Conservation (phyloP, 768 basidiomycete species). For the Antrodiella citrinella region DNA sequence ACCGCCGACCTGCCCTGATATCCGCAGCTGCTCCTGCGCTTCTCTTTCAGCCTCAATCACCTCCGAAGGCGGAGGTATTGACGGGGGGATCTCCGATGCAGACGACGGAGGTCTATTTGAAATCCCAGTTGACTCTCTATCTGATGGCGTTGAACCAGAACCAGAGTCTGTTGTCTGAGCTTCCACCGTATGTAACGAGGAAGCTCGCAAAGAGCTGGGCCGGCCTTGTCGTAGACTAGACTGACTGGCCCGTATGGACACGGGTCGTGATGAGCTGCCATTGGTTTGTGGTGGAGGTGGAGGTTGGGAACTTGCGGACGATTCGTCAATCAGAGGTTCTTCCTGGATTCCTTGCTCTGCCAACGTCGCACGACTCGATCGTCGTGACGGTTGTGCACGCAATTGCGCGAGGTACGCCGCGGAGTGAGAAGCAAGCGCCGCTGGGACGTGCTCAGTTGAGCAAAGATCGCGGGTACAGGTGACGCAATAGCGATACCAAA, state of each 20-base stretch:
- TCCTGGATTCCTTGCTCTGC: background rate
- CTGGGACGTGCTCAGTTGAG: constrained; percentile 12
- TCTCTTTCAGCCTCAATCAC: background rate
- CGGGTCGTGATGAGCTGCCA: background rate
- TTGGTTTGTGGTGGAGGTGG: background rate
- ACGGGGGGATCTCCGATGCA: constrained; percentile 12
- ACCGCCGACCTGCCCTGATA: background rate
- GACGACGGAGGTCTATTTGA: constrained; percentile 15
- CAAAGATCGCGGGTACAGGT: constrained; percentile 19
- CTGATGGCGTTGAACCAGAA: background rate
- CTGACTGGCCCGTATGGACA: background rate
- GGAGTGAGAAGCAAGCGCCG: background rate
- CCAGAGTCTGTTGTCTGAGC: constrained; percentile 4
- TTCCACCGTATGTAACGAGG: constrained; percentile 5
- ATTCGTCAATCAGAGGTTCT: background rate
- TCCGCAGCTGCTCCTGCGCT: background rate
- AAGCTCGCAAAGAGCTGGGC: constrained; percentile 4
- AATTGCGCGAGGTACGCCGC: background rate
- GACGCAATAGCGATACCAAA: constrained; percentile 20
- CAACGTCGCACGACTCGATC: background rate
- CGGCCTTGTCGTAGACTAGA: constrained; percentile 3
- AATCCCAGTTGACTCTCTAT: constrained; percentile 6
- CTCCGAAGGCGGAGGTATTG: constrained; percentile 5
- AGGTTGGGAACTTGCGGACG: background rate
- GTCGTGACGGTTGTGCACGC: background rate